These are phyloP conservation scores for Botryosphaeria dothidea DNA, from an alignment of 2,329 filamentous ascomycete genomes.

Conservation along the genomic window DNA sequence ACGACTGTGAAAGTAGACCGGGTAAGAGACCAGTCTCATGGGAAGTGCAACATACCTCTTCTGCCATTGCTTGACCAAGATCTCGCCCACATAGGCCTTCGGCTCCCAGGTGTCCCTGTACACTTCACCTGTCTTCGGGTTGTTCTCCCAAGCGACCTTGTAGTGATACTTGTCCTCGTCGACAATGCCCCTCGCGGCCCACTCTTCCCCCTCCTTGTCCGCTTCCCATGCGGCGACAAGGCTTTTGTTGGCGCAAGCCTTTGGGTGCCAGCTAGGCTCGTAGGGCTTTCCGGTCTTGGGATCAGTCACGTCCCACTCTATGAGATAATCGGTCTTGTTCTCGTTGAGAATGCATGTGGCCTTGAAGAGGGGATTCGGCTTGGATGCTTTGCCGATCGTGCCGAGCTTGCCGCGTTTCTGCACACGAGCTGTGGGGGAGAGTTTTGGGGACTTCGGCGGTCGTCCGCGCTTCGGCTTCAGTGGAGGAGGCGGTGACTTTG, in stretches of 20 bases:
- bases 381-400: background rate
- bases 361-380: background rate
- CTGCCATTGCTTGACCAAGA: background rate
- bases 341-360: constrained; percentile 34
- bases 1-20: too few species aligned
- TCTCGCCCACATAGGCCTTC: background rate
- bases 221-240: constrained; percentile 38
- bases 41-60: too few species aligned
- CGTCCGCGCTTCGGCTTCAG: background rate
- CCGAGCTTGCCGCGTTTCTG: background rate
- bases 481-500: background rate
- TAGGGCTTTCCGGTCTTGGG: constrained; percentile 51
- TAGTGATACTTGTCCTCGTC: background rate
- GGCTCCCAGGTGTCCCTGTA: constrained; percentile 5
- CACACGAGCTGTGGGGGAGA: background rate
- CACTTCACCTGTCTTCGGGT: constrained; percentile 8
- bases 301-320: constrained; percentile 58
- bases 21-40: too few species aligned
- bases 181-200: background rate
- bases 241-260: constrained; percentile 33
- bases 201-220: background rate
- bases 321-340: constrained; percentile 46
- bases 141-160: background rate
- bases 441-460: background rate
- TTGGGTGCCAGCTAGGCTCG: constrained; percentile 54